Conservation (phyloP, 139 green algal species). For the Chlamydomonas sp. region DNA sequence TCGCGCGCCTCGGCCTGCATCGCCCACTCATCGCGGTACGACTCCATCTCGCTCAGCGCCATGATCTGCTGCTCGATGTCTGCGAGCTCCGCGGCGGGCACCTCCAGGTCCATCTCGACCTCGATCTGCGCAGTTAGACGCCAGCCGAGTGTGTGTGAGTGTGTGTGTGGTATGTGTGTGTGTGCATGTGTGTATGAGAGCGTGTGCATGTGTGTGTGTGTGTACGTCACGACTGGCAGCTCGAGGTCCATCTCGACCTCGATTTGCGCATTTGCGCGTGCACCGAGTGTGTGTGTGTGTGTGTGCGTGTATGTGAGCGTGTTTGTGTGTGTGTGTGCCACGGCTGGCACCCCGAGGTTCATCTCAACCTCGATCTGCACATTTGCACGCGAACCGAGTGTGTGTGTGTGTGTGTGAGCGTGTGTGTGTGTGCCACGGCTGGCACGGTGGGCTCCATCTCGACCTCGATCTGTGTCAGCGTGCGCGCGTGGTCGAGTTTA, state of each 20-base stretch:
- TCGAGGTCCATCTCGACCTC: slow-evolving; percentile 86
- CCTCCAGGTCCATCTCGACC: slow-evolving; percentile 81
- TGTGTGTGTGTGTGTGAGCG: too few species aligned
- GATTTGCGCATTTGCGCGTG: too few species aligned
- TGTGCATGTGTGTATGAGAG: too few species aligned
- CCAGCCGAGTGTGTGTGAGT: too few species aligned
- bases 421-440: slow-evolving; percentile 54
- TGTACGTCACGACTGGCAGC: slow-evolving; percentile 53
- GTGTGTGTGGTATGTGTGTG: too few species aligned
- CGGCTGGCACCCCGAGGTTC: slow-evolving; percentile 59
- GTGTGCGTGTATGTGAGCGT: too few species aligned
- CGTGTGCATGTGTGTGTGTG: slow-evolving; percentile 66
- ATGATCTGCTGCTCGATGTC: slow-evolving; percentile 71
- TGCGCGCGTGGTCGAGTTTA: too few species aligned
- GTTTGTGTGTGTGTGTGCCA: slow-evolving; percentile 60
- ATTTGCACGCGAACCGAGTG: too few species aligned
- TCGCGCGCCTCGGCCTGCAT: slow-evolving; percentile 70
- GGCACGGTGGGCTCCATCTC: slow-evolving; percentile 78
- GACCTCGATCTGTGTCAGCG: slow-evolving; percentile 91
- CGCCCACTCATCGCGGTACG: slow-evolving; percentile 64
- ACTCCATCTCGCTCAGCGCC: slow-evolving; percentile 69
- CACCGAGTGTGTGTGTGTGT: too few species aligned
- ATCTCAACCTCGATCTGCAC: slow-evolving; percentile 94
- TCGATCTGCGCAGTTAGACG: too few species aligned
- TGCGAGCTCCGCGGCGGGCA: slow-evolving; percentile 53